phyloP scores from a whole-genome alignment of 208 protist species.

The Angomonas ambiguus region DNA sequence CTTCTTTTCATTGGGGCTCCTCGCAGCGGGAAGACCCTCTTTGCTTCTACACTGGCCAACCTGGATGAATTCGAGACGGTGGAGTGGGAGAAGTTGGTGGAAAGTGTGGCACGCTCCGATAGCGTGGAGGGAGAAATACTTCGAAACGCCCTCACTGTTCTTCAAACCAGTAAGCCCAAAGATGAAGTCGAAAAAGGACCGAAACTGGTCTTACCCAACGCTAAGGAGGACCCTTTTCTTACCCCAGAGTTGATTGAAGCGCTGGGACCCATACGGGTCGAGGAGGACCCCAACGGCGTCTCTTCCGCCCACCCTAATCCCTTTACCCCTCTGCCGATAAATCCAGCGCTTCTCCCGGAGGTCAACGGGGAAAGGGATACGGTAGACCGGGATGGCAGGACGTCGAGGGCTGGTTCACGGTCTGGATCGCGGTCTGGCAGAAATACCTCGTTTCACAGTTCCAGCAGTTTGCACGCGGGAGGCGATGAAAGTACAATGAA shows the following conservation, averaged over 20 bases:
- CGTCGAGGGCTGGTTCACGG: background rate
- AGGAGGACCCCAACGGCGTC: too few species aligned
- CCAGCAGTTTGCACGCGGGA: background rate
- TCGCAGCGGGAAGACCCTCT: conserved; percentile 65
- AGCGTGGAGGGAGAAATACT: conserved; percentile 66
- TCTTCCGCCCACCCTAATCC: background rate
- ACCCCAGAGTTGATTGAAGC: background rate
- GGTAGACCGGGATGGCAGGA: background rate
- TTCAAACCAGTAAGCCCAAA: background rate
- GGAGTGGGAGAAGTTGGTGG: conserved; percentile 51
- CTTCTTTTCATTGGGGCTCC: conserved; percentile 80
- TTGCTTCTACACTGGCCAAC: conserved; percentile 36
- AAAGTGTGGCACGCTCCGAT: conserved; percentile 57
- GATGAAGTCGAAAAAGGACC: background rate
- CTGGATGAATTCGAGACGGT: conserved; percentile 23
- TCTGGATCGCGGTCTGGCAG: background rate
- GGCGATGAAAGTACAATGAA: background rate
- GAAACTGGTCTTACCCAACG: conserved; percentile 5
- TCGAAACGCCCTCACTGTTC: conserved; percentile 22
- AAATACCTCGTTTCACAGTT: background rate
- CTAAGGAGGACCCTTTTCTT: background rate
- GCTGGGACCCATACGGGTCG: background rate
- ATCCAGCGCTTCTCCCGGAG: background rate
- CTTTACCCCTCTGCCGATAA: background rate
- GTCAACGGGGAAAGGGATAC: background rate